Evolutionary conservation across 768 basidiomycete species (phyloP).

Genomic region (Mycena capillaripes): DNA sequence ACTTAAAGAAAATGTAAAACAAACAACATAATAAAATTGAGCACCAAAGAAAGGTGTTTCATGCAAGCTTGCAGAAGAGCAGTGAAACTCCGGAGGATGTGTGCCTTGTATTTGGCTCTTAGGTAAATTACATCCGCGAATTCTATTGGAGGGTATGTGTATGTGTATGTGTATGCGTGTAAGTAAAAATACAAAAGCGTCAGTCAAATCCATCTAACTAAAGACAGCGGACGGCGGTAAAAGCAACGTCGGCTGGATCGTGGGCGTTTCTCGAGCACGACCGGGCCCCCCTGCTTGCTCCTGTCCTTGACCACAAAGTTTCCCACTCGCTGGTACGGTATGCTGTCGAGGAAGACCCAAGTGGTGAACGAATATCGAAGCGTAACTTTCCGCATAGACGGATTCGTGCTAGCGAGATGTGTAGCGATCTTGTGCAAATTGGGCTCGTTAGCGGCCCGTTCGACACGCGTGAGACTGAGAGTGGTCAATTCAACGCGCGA

Average conservation of each 20-base stretch:
- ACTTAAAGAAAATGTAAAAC: background rate
- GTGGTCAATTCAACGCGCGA: constrained; percentile 27
- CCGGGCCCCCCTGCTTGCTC: constrained; percentile 16
- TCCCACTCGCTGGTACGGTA: constrained; percentile 24
- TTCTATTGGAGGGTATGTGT: too few relatives aligned
- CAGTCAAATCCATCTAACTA: background rate
- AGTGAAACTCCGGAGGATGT: too few relatives aligned
- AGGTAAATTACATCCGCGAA: too few relatives aligned
- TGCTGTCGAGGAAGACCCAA: constrained; percentile 37
- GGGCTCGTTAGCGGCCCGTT: constrained; percentile 23
- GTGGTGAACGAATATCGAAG: constrained; percentile 30
- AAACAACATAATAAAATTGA: background rate
- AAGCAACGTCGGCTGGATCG: constrained; percentile 13
- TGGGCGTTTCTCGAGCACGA: constrained; percentile 21
- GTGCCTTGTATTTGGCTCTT: too few relatives aligned
- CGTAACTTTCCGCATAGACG: constrained; percentile 24
- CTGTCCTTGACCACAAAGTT: constrained; percentile 26
- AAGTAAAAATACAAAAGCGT: too few relatives aligned
- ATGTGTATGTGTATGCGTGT: too few relatives aligned
- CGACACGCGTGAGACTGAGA: constrained; percentile 33
- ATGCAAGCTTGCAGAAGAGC: too few relatives aligned
- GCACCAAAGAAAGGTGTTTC: too few relatives aligned
- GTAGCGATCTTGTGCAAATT: constrained; percentile 29
- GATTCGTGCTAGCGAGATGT: constrained; percentile 23
- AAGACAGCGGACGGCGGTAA: constrained; percentile 24